Base-by-base conservation (phyloP, 495 filamentous ascomycete species). In the Penicillium salamii region DNA sequence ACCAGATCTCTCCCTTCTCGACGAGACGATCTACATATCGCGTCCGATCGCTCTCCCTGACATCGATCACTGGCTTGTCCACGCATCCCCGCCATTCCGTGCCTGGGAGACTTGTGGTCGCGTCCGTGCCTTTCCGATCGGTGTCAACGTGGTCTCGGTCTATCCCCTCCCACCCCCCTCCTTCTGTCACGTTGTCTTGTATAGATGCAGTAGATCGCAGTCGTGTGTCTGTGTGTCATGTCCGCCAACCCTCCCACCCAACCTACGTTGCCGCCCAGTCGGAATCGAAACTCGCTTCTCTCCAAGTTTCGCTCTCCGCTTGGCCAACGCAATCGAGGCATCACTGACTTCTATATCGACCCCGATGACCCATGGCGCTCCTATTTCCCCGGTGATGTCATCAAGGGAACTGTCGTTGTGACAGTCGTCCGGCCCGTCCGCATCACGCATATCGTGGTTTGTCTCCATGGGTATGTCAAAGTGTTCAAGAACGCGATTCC, bases 381-480 rank as follows among this genome's bases (percentile, higher is more conserved):
- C 42, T 96, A 97, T 63, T 82, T 80, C 29, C 82, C 82, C 8
- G 84, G 84, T 6, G 84, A 87, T 59, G 56, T 70, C 15, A 76
- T 86, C 42, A 81, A 73, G 51, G 93, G 93, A 34, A 83, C 81
- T 40, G 89, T 98, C 1, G 73, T 90, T 20, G 71, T 97, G 43
- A 89, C 85, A 38, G 83, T 93, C 39, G 77, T 88, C 40, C 91
- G 90, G 50, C 83, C 91, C 19, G 67, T 93, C 46, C 83, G 89
- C 60, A 85, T 97, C 54, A 97, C 92, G 13, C 93, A 98, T 76
- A 74, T 98, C 17, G 88, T 89, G 19, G 83, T 96, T 46, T 81
- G 84, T 55, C 76, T 98, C 35, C 88, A 96, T 68, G 93, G 93
- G 41, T 88, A 83, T 65, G 91, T 92, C 49, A 88, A 89, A 66